Evolutionary conservation across 2,329 filamentous ascomycete species (phyloP).

Genomic region (Aspergillus japonicus): DNA sequence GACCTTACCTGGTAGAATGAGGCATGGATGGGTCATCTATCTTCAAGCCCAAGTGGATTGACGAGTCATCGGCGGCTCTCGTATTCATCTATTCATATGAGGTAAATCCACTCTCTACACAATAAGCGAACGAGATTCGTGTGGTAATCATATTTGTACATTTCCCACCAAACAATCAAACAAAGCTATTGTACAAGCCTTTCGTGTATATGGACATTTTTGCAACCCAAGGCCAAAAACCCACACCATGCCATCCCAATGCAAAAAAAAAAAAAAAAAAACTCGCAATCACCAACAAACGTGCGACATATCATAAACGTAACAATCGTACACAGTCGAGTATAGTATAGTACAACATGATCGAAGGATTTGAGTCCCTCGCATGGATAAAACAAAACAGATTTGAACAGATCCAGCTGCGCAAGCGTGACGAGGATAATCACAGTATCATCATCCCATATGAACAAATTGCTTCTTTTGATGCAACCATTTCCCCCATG

Average conservation of each 20-base stretch:
- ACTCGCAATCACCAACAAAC: neutral
- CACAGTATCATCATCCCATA: slow-evolving; percentile 4
- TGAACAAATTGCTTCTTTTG: slow-evolving; percentile 16
- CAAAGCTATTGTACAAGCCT: slow-evolving; percentile 12
- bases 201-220: slow-evolving; percentile 10
- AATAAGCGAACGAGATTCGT: neutral
- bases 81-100: too few species aligned
- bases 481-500: slow-evolving; percentile 11
- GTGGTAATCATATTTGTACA: slow-evolving; percentile 1
- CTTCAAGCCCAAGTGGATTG: too few species aligned
- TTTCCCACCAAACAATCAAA: neutral
- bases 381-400: neutral
- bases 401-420: neutral
- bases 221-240: slow-evolving; percentile 8
- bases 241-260: slow-evolving; percentile 18
- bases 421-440: neutral
- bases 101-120: too few species aligned
- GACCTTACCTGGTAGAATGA: neutral
- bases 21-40: neutral
- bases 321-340: slow-evolving; percentile 17
- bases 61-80: neutral
- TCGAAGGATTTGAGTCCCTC: slow-evolving; percentile 5
- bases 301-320: slow-evolving; percentile 16
- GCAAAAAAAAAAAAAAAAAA: slow-evolving; percentile 2
- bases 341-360: slow-evolving; percentile 22